Conservation (phyloP, 1,284 basidiomycete genomes). For the Leccinum insigne region DNA sequence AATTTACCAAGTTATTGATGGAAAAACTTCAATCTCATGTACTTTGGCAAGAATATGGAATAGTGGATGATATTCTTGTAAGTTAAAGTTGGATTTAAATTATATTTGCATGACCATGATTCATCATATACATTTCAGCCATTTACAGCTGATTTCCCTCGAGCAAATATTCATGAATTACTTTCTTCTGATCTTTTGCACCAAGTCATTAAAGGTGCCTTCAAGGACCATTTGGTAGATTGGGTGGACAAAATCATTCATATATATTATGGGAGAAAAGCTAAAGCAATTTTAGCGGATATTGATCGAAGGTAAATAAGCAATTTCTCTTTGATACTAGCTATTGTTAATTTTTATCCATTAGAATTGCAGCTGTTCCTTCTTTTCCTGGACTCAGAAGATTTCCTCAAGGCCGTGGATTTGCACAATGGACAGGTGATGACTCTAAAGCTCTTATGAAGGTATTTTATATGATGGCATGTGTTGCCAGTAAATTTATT, state of each 20-base stretch:
- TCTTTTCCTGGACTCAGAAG: neutral
- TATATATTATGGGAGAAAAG: neutral
- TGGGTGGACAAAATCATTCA: neutral
- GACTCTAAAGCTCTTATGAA: constrained; percentile 1
- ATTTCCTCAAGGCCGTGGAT: neutral
- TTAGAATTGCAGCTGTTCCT: neutral
- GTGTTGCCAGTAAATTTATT: neutral
- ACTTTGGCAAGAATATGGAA: neutral
- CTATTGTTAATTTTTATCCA: neutral
- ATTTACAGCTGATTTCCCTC: neutral
- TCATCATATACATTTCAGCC: neutral
- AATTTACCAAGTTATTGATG: neutral
- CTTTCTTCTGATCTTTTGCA: neutral
- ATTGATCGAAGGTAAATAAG: neutral
- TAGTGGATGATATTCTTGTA: neutral
- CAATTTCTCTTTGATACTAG: neutral
- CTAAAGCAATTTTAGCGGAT: neutral
- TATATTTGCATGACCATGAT: neutral
- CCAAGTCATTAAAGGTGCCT: neutral
- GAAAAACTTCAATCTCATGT: neutral
- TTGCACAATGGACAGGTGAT: neutral
- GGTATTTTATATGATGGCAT: neutral
- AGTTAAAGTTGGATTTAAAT: neutral
- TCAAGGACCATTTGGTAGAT: neutral
- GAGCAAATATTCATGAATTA: neutral